Evolutionary conservation across 805 yeast species (phyloP).

Genomic region (Metschnikowia borealis): DNA sequence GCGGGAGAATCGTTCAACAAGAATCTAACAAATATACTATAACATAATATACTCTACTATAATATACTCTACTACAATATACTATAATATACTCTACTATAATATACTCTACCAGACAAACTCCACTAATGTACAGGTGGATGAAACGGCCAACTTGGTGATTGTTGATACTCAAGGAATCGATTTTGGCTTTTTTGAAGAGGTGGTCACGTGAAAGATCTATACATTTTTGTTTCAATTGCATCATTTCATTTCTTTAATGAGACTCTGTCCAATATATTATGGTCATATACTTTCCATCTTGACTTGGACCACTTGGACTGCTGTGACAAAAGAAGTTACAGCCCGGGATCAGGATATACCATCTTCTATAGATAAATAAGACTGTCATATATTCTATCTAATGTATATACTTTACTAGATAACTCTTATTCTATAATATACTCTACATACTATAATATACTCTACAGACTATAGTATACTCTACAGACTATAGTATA

Average conservation of each 20-base stretch:
- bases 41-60: no score
- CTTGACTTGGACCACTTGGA: slow-evolving; percentile 76
- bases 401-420: no score
- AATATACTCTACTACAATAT: no score
- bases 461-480: no score
- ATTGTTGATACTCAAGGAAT: slow-evolving; percentile 51
- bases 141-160: slow-evolving; percentile 14
- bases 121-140: slow-evolving; percentile 4
- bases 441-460: no score
- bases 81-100: no score
- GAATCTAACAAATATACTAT: no score
- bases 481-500: no score
- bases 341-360: slow-evolving; percentile 62
- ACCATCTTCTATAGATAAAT: slow-evolving; percentile 26
- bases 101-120: no score
- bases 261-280: slow-evolving; percentile 35
- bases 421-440: no score
- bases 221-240: slow-evolving; percentile 37
- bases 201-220: slow-evolving; percentile 8
- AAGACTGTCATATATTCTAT: no score
- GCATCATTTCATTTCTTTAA: slow-evolving; percentile 36
- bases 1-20: no score
- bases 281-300: slow-evolving; percentile 44
- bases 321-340: slow-evolving; percentile 42
- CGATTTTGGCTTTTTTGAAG: slow-evolving; percentile 21